Evolutionary conservation across 768 basidiomycete genomes (phyloP), one percentile per base, ranked within the genome.

Genomic region (Dictyophora rubrovolvata): DNA sequence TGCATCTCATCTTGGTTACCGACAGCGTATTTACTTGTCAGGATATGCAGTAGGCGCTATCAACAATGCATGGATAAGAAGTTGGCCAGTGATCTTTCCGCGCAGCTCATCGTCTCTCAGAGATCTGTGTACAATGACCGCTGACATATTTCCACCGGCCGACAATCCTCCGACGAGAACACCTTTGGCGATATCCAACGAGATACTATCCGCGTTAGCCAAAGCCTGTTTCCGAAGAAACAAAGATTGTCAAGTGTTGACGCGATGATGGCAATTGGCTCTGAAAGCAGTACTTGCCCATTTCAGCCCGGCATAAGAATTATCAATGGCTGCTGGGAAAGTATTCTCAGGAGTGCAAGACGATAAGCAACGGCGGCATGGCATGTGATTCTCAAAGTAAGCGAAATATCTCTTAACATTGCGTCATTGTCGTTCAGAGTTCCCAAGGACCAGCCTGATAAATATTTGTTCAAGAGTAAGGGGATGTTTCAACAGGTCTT

Each of bases 81-180:
- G 36, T 20, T 65, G 66, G 4, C 69, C 69, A 1, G 69, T 68
- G 20, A 68, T 33, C 14, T 48, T 59, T 12, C 48, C 36, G 4
- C 21, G 9, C 53, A 69, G 66, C 58, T 61, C 57, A 3, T 60
- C 54, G 36, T 70, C 67, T 33, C 62, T 64, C 10, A 63, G 63
- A 3, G 64, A 65, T 20, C 61, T 63, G 37, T 64, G 64, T 1
- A 63, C 61, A 5, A 69, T 36, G 1, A 49, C 61, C 4, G 66
- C 66, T 16, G 67, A 55, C n/a, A 65, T 34, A 6, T 66, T 63
- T 1, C 50, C 69, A 1, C 69, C 69, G 0, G 65, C 59, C 0
- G 67, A 70, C 7, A 56, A 52, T 6, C 68, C 70, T 0, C 56
- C 65, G 34, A 69, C 34, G 23, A 69, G 56, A 33, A 68, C 65